Percentiles rank a stretch among this genome's conserved stretches.
These are phyloP conservation scores for Fusarium sp. DNA, from an alignment of 2,329 filamentous ascomycete species.

Conservation along the genomic window DNA sequence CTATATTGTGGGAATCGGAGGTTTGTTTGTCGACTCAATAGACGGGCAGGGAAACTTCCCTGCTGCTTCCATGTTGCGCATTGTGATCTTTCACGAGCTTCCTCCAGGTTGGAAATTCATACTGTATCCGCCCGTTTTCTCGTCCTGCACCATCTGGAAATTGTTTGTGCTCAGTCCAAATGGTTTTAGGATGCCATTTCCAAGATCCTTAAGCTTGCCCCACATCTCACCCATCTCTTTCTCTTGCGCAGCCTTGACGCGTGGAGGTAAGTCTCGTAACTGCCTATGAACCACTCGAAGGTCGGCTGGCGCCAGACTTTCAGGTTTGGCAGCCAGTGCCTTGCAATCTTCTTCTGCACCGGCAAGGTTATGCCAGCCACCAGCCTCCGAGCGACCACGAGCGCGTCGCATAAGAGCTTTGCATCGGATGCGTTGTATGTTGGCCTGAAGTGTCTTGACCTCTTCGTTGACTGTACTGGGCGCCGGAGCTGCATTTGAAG, in stretches of 20 bases:
- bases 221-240: conserved; percentile 96
- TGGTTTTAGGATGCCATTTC: conserved; percentile 91
- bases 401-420: conserved; percentile 88
- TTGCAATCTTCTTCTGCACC: conserved; percentile 87
- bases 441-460: conserved; percentile 57
- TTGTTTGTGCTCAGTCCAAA: conserved; percentile 96
- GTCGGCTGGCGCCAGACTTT: conserved; percentile 72
- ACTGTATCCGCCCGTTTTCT: conserved; percentile 90
- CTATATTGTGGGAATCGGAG: conserved; percentile 19
- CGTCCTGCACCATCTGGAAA: conserved; percentile 94
- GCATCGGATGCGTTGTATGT: conserved; percentile 81
- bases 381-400: conserved; percentile 76
- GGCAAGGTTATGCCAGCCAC: conserved; percentile 84
- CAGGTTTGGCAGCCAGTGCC: conserved; percentile 66
- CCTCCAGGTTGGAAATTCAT: conserved; percentile 78
- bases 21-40: conserved; percentile 9
- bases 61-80: neutral
- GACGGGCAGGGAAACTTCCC: neutral
- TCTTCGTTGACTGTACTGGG: conserved; percentile 38
- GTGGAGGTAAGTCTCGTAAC: conserved; percentile 73
- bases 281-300: conserved; percentile 75
- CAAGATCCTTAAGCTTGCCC: conserved; percentile 92
- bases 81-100: conserved; percentile 24
- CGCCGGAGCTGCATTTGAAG: conserved; percentile 62
- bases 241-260: conserved; percentile 83